Base-by-base conservation (phyloP, 495 filamentous ascomycete species). In the Aspergillus cristatus region DNA sequence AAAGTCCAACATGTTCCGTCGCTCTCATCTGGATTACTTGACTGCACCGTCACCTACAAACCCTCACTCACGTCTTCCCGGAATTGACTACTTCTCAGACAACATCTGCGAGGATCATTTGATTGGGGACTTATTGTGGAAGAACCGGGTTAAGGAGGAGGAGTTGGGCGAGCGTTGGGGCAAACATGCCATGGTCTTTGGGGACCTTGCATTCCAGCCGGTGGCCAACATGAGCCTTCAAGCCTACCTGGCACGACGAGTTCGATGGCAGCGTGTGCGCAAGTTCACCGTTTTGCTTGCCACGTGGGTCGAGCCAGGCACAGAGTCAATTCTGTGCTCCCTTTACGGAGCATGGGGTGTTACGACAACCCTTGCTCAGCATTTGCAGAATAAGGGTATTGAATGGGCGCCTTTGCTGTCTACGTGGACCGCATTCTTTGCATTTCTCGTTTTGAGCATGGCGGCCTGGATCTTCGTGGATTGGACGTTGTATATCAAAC, bases 31-130 rank as follows among this genome's bases (percentile, higher is more conserved):
- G 17, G 74, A 86, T 51, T 72, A 72, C 41, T 71, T 93, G 14
- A 96, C 89, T n/a, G 53, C 68, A 34, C 71, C 64, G 7, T 70
- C 46, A 10, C 36, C 56, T 1, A 46, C 35, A 7, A 39, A 55
- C 18, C 42, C 51, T 16, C 40, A 45, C 54, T 58, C 20, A 45
- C 71, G 49, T 42, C 62, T 45, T 53, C 72, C 75, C 1, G 89
- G 90, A 0, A 79, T 97, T 45, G 86, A 94, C 55, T 90, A 80
- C 62, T 97, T 99, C 64, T 89, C 83, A 12, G 74, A 84, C 28
- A 91, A 96, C 50, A 96, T 99, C 59, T 99, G 91, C 65, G 91
- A 99, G 54, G 91, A 99, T 51, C 93, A 99, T 47, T 65, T 95
- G 12, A 94, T 99, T 35, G 90, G 88, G 17, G 90, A 96, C 48